These are phyloP conservation scores for Cryptococcus sp. DNA, from an alignment of 1,284 basidiomycete genomes.

Conservation along the genomic window DNA sequence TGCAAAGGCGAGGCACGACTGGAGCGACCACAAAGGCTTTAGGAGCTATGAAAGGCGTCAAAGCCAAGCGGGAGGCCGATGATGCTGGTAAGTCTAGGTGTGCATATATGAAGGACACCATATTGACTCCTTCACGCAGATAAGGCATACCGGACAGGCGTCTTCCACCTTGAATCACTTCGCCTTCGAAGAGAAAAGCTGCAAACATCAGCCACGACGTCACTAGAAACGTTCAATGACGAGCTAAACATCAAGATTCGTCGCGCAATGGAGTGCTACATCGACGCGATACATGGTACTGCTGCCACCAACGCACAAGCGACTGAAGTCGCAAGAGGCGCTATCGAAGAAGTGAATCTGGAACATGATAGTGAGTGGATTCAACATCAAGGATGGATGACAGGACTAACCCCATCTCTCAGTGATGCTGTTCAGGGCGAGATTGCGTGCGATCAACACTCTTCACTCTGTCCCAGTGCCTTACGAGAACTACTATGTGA, in stretches of 20 bases:
- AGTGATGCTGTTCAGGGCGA: constrained; percentile 33
- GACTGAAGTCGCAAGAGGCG: constrained; percentile 50
- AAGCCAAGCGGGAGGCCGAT: constrained; percentile 84
- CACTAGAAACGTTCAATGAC: constrained; percentile 73
- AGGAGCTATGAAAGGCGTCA: constrained; percentile 67
- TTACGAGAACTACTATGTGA: constrained; percentile 51
- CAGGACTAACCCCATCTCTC: constrained; percentile 9
- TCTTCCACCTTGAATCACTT: constrained; percentile 93
- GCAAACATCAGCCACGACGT: constrained; percentile 77
- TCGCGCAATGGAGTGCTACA: constrained; percentile 67
- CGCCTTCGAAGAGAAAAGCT: constrained; percentile 78
- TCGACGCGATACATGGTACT: constrained; percentile 65
- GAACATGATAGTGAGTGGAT: constrained; percentile 64
- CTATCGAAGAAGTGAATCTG: constrained; percentile 68
- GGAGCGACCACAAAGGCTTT: constrained; percentile 20
- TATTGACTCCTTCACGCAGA: constrained; percentile 58
- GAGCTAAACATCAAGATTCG: constrained; percentile 72
- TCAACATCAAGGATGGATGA: not conserved
- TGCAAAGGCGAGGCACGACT: constrained; percentile 15
- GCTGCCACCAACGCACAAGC: constrained; percentile 61
- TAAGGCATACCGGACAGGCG: constrained; percentile 85
- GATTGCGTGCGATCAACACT: constrained; percentile 17
- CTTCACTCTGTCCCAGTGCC: constrained; percentile 34
- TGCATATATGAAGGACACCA: constrained; percentile 1
- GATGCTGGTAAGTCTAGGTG: constrained; percentile 69